phyloP scores from a whole-genome alignment of 2,329 filamentous ascomycete genomes.

The Chrysoporthe deuterocubensis region DNA sequence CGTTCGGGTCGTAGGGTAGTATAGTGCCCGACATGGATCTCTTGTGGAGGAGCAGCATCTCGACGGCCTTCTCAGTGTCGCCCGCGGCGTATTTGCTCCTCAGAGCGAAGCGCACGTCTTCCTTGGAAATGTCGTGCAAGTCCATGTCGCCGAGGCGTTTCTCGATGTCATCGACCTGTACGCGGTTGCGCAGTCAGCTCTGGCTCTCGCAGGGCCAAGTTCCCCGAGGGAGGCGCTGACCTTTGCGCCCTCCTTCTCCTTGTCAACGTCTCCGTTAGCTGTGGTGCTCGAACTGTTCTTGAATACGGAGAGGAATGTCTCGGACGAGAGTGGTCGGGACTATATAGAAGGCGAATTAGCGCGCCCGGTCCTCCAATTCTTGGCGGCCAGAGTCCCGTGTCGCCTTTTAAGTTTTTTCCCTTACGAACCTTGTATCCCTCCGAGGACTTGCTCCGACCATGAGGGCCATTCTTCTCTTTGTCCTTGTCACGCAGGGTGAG shows the following conservation, averaged over 20 bases:
- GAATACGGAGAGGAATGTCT: constrained; percentile 68
- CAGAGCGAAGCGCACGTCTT: constrained; percentile 60
- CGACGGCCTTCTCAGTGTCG: constrained; percentile 74
- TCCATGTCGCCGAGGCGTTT: constrained; percentile 46
- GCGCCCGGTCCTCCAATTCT: neutral
- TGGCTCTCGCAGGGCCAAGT: constrained; percentile 12
- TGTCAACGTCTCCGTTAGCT: constrained; percentile 59
- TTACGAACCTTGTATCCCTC: constrained; percentile 56
- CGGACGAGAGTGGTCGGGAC: constrained; percentile 57
- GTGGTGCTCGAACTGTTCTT: constrained; percentile 60
- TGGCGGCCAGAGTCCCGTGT: neutral
- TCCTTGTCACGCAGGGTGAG: constrained; percentile 66
- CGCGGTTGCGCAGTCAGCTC: constrained; percentile 9
- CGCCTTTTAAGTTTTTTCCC: neutral
- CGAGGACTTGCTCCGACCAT: constrained; percentile 59
- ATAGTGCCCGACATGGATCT: constrained; percentile 82
- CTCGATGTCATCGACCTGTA: constrained; percentile 47
- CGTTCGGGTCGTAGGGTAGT: constrained; percentile 71
- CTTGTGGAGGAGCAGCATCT: constrained; percentile 77
- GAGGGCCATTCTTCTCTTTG: constrained; percentile 52
- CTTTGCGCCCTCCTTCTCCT: constrained; percentile 49
- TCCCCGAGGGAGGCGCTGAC: constrained; percentile 34
- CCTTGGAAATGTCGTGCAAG: constrained; percentile 54
- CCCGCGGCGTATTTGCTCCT: constrained; percentile 68
- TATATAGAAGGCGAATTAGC: constrained; percentile 37